Evolutionary conservation across 73 alveolate genomes (phyloP).

Genomic region (Paramecium sexaurelia): DNA sequence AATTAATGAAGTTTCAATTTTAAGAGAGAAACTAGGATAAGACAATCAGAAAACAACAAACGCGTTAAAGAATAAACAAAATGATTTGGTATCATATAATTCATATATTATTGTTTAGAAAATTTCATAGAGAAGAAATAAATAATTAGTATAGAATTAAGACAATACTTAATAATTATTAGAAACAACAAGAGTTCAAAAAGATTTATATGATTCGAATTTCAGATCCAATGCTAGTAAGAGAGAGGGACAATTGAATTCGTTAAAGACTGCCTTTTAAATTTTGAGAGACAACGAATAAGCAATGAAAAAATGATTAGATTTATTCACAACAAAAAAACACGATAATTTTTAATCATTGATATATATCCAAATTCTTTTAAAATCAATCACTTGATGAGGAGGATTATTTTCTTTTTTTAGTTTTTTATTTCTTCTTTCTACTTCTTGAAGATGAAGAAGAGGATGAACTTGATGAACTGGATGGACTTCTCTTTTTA

Average conservation of each 20-base stretch:
- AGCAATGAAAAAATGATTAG: conserved; percentile 47
- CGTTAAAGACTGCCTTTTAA: conserved; percentile 34
- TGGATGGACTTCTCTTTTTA: conserved; percentile 21
- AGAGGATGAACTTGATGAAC: conserved; percentile 49
- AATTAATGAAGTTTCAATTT: background rate
- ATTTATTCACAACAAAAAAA: conserved; percentile 23
- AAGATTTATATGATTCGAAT: conserved; percentile 31
- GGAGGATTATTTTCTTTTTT: conserved; percentile 8
- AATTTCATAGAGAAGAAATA: conserved; percentile 8
- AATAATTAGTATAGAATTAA: background rate
- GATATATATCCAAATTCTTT: conserved; percentile 28
- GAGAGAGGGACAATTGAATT: conserved; percentile 10
- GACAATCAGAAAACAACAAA: background rate
- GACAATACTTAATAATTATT: conserved; percentile 13
- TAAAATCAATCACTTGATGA: conserved; percentile 44
- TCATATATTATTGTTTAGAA: background rate
- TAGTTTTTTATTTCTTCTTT: background rate
- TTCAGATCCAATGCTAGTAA: background rate
- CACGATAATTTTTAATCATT: conserved; percentile 12
- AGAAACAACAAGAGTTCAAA: conserved; percentile 34
- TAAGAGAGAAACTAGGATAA: conserved; percentile 54
- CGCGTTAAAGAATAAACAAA: background rate
- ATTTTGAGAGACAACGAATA: conserved; percentile 28
- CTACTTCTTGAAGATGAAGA: conserved; percentile 40
- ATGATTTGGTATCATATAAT: conserved; percentile 33